phyloP scores from a whole-genome alignment of 495 filamentous ascomycete genomes.

The Cudoniella acicularis region DNA sequence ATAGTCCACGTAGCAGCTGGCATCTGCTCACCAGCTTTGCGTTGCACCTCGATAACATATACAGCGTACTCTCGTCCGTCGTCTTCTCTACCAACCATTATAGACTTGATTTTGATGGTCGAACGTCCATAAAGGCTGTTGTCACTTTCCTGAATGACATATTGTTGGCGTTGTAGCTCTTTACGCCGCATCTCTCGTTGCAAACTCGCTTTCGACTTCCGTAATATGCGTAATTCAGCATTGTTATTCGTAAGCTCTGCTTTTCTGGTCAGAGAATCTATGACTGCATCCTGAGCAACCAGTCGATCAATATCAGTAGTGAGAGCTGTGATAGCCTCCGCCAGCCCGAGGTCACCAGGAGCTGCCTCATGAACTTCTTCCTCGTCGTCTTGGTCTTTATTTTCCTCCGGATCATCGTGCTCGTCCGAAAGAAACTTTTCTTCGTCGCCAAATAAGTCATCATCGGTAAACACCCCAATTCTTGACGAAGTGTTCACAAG shows the following conservation, averaged over 20 bases:
- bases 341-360: slow-evolving; percentile 89
- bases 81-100: slow-evolving; percentile 86
- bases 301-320: slow-evolving; percentile 88
- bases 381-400: slow-evolving; percentile 56
- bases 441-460: slow-evolving; percentile 91
- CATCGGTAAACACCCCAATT: slow-evolving; percentile 84
- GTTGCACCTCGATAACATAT: slow-evolving; percentile 87
- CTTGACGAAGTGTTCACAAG: slow-evolving; percentile 77
- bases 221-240: slow-evolving; percentile 84
- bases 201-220: slow-evolving; percentile 90
- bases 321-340: slow-evolving; percentile 83
- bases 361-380: slow-evolving; percentile 93
- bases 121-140: slow-evolving; percentile 95
- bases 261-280: slow-evolving; percentile 88
- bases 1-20: slow-evolving; percentile 79
- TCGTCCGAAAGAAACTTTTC: slow-evolving; percentile 76
- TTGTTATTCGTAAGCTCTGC: slow-evolving; percentile 96
- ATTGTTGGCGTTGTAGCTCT: slow-evolving; percentile 94
- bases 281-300: slow-evolving; percentile 79
- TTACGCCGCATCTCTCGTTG: slow-evolving; percentile 89
- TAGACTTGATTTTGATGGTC: slow-evolving; percentile 81
- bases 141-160: slow-evolving; percentile 95
- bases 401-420: slow-evolving; percentile 65
- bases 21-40: slow-evolving; percentile 87
- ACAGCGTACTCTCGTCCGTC: slow-evolving; percentile 92